Base-by-base conservation (phyloP, 495 filamentous ascomycete genomes). In the Tuber brumale region DNA sequence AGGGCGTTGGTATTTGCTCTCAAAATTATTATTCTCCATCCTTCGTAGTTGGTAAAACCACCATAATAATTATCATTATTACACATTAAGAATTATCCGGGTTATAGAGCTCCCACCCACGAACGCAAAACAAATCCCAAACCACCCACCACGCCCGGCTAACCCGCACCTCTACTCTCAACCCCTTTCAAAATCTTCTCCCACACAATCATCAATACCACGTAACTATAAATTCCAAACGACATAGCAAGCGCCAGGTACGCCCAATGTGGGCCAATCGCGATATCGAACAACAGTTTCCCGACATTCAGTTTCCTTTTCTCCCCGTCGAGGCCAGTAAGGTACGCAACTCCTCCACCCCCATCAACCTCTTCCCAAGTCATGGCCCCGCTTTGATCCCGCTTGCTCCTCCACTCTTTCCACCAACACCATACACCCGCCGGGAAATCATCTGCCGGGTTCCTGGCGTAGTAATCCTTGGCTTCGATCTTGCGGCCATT, bases 361-460 rank as follows among this genome's bases (percentile, higher is more conserved):
- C 75, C 76, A 23, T 79, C 80, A 21, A 72, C 80, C 44, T 82
- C 81, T 41, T 79, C 75, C 82, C 82, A 82, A 35, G 71, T 69
- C 31, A 76, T 72, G 31, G 74, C 79, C 12, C 77, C 79, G 37
- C 71, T 75, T 48, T 74, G 48, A 42, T 69, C 76, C 37, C 72
- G 73, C 35, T 72, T 43, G 39, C 76, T 77, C 31, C 80, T 73
- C 82, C 82, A 83, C 27, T 83, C 82, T 43, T 72, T 81, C 71
- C 76, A 82, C 77, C 80, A 80, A 57, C 82, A 83, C 82, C 82
- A 83, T 10, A 83, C 76, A 10, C 82, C 82, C 6, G 81, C 82
- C 14, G 82, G 78, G 43, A 83, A 83, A 48, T 82, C 80, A 43
- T 83, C 82, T 12, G 74, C 23, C 19, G 82, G 82, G 71, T 83